These are phyloP conservation scores for Dalbergia oliveri DNA, from an alignment of 306 rosid species.

Conservation along the genomic window DNA sequence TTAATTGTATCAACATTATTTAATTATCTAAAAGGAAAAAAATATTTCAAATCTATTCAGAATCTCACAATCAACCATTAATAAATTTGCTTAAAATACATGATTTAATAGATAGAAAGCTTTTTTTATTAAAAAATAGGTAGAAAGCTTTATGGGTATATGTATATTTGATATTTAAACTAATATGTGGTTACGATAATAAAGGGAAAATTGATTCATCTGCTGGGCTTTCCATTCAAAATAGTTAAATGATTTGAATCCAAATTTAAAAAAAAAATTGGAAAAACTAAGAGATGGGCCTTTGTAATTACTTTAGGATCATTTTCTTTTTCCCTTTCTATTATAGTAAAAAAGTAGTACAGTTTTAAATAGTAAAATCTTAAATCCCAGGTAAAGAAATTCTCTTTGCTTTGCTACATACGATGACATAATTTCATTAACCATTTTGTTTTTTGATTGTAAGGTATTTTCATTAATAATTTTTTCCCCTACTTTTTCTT, in stretches of 20 bases:
- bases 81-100: background rate
- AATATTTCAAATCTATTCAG: background rate
- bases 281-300: background rate
- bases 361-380: background rate
- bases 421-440: too few species aligned
- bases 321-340: background rate
- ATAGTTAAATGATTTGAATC: background rate
- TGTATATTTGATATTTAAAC: too few species aligned
- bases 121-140: too few species aligned
- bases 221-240: background rate
- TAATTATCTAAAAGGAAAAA: background rate
- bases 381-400: background rate
- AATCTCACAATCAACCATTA: background rate
- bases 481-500: too few species aligned
- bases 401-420: too few species aligned
- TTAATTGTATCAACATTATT: background rate
- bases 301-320: background rate
- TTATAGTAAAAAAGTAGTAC: background rate
- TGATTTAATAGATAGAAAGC: background rate
- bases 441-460: too few species aligned
- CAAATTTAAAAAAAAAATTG: too few species aligned
- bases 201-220: background rate
- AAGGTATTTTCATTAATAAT: too few species aligned
- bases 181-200: background rate
- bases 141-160: too few species aligned